Evolutionary conservation across 1,284 basidiomycete species (phyloP).

Genomic region (Apiotrichum veenhuisii): DNA sequence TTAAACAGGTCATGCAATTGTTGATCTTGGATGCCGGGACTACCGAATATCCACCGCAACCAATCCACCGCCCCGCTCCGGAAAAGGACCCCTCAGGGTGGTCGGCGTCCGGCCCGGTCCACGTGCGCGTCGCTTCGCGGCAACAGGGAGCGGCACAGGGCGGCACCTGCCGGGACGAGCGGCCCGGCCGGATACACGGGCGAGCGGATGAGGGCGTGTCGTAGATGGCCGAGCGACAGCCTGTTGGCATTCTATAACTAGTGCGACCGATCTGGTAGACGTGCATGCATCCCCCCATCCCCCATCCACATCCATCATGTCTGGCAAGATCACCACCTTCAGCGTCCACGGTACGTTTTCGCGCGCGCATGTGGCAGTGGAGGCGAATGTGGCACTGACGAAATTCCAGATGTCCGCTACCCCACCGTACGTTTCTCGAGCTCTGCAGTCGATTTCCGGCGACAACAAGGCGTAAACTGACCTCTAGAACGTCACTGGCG

Average conservation of each 20-base stretch:
- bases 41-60: too few species aligned
- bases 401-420: conserved; percentile 79
- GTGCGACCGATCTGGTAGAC: background rate
- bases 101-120: too few species aligned
- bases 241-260: background rate
- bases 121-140: too few species aligned
- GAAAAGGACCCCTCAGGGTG: too few species aligned
- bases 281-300: background rate
- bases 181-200: too few species aligned
- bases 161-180: background rate
- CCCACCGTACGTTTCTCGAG: conserved; percentile 58
- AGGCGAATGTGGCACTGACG: background rate
- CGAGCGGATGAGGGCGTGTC: too few species aligned
- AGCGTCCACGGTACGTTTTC: conserved; percentile 44
- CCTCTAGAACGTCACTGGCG: conserved; percentile 60
- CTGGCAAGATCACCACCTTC: conserved; percentile 44
- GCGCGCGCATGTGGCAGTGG: too few species aligned
- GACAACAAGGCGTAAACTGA: conserved; percentile 13
- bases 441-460: background rate
- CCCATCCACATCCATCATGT: conserved; percentile 18
- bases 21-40: too few species aligned
- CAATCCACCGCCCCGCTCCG: too few species aligned
- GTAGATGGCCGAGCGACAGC: too few species aligned
- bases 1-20: too few species aligned
- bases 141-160: background rate